Base-by-base conservation (phyloP, 2,329 filamentous ascomycete species). In the Penicillium griseofulvum region DNA sequence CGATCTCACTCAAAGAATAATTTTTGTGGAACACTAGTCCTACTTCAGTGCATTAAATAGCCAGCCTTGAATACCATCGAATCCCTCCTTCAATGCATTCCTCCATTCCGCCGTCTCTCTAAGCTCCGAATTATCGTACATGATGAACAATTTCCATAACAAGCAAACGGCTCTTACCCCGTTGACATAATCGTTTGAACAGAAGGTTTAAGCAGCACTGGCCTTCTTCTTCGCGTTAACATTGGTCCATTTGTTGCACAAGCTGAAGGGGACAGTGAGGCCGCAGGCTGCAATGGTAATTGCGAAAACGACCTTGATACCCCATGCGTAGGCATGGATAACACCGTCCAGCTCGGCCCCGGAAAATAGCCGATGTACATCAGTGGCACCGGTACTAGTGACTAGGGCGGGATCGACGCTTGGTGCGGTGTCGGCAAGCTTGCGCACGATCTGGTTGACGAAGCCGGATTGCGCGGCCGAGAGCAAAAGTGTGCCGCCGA, bases 401-500 rank as follows among this genome's bases (percentile, higher is more conserved):
- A 36, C 33, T n/a, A n/a, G 16, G 16, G 16, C 16, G 8, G 33
- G 16, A 4, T 36, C 9, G 16, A 36, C 33, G 16, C 33, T 36
- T 3, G 33, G 33, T 36, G 33, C 33, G 16, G 33, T 36, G 33
- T 1, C n/a, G 16, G 33, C 33, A 36, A 36, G 16, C 33, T 36
- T 36, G 16, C n/a, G 16, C 16, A 36, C 16, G 6, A 54, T 39
- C 47, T 51, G 47, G 31, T 57, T 55, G 42, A 51, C 41, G 37
- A 57, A 51, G 24, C 39, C 55, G 33, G 51, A 37, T 44, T 57
- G 51, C 36, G 46, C 55, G 12, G 55, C 51, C 29, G 55, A 26
- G 19, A 55, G 39, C 5, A 51, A 43, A 44, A 55, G 8, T 28
- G 55, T 36, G 31, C 33, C 33, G 9, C 53, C 53, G 11, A 55